Evolutionary conservation across 2,329 filamentous ascomycete genomes (phyloP).

Genomic region (Myriosclerotinia duriaeana): DNA sequence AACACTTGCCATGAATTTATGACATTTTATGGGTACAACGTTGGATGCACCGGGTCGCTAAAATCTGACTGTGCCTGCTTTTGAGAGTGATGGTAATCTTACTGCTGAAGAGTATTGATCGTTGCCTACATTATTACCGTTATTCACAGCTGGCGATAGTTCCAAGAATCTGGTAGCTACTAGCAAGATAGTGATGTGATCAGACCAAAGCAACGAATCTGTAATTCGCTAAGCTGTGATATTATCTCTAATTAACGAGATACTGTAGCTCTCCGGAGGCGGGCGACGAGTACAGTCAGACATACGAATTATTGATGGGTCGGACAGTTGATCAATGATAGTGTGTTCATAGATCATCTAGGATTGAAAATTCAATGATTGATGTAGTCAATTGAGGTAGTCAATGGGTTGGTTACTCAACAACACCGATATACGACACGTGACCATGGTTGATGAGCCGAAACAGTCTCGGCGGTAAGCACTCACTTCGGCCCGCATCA

Average conservation of each 20-base stretch:
- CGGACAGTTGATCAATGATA: background rate
- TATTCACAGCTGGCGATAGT: background rate
- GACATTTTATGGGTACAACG: background rate
- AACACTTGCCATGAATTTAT: background rate
- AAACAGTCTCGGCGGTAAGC: too few species aligned
- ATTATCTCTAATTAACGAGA: background rate
- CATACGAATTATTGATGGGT: background rate
- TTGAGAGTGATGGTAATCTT: background rate
- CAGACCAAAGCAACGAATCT: background rate
- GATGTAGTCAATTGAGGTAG: background rate
- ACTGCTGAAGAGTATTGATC: background rate
- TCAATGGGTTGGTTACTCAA: background rate
- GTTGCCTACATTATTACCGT: background rate
- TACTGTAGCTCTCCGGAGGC: background rate
- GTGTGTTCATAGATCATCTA: background rate
- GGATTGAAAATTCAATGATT: background rate
- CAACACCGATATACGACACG: background rate
- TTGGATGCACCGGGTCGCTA: background rate
- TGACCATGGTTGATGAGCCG: too few species aligned
- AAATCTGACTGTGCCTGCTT: background rate
- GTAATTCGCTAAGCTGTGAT: background rate
- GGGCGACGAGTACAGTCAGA: constrained; percentile 13
- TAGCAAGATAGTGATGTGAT: constrained; percentile 12
- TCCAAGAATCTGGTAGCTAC: background rate
- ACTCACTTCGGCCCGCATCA: too few species aligned